These are phyloP conservation scores for Capsicum rhomboideum DNA, from an alignment of 257 asterid species.

Conservation along the genomic window DNA sequence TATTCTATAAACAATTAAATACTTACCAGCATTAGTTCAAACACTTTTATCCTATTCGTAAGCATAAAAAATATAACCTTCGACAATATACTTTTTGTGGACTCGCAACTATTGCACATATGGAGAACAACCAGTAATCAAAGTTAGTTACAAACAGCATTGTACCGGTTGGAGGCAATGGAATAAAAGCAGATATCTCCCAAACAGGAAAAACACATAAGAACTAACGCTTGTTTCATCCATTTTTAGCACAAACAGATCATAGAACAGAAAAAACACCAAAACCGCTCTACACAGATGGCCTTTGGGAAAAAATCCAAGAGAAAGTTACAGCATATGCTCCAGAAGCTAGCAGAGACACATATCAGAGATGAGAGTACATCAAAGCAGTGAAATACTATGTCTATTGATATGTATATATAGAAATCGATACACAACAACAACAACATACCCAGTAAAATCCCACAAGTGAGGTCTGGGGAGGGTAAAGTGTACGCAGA, in stretches of 20 bases:
- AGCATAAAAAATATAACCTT: background rate
- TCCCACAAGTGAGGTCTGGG: too few species aligned
- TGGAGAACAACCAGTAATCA: background rate
- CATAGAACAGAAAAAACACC: background rate
- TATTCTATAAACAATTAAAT: background rate
- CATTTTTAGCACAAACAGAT: background rate
- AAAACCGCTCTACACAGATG: background rate
- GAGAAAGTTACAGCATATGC: background rate
- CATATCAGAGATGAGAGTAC: background rate
- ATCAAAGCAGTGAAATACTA: background rate
- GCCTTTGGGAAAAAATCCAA: background rate
- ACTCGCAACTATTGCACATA: background rate
- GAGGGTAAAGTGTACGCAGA: too few species aligned
- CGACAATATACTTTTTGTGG: background rate
- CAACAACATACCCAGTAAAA: too few species aligned
- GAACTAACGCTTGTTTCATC: background rate
- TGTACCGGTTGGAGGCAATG: background rate
- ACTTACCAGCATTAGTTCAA: background rate
- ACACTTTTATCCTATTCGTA: background rate
- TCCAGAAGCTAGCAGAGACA: background rate
- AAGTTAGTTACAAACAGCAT: background rate
- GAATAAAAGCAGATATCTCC: background rate
- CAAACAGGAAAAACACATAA: background rate
- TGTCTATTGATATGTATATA: background rate
- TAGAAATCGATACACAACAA: background rate